Evolutionary conservation across 352 stramenopile species (phyloP), one percentile per base, ranked within the genome.

Genomic region (Globisporangium irregulare): DNA sequence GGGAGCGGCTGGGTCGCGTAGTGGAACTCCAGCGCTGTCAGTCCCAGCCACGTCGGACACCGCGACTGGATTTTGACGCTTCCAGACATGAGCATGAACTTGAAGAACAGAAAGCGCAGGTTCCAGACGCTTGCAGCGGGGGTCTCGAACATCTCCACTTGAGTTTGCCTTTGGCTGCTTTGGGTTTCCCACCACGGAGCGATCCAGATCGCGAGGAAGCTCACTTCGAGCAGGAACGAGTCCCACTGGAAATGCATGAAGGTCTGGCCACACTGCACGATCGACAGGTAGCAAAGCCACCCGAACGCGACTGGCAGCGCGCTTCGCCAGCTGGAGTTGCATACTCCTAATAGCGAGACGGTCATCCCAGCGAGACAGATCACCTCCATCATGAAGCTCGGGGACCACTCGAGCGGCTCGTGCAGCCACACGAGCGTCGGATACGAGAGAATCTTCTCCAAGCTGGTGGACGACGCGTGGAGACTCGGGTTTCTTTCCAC

Each of bases 161-260:
- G 38, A n/a, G 34, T n/a, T 53, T 43, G 25, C 5, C 8, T 6
- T 59, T 12, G 20, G 9, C 15, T 32, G 14, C 29, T 64, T 15
- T 29, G 15, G 27, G 20, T 50, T 12, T 46, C 5, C 73, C 77
- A 86, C 74, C 77, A 82, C 20, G 80, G 78, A 0, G 82, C 73
- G 32, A 85, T 38, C 66, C 72, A 80, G 54, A 92, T 77, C 7
- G 79, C 78, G 15, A 97, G 59, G 56, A 90, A 87, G 7, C 90
- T 88, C 4, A 89, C 81, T 77, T 98, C 93, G 3, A 98, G 67
- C 15, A 98, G 67, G 15, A 98, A 74, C n/a, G 84, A 85, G 69
- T 98, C 94, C 92, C 93, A 98, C 79, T 98, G 92, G 73, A 97
- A 98, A 22, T 77, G 80, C 68, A 97, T 91, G 72, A 98, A 98